Base-by-base conservation (phyloP, 1,284 basidiomycete species). In the Leccinum huronense region DNA sequence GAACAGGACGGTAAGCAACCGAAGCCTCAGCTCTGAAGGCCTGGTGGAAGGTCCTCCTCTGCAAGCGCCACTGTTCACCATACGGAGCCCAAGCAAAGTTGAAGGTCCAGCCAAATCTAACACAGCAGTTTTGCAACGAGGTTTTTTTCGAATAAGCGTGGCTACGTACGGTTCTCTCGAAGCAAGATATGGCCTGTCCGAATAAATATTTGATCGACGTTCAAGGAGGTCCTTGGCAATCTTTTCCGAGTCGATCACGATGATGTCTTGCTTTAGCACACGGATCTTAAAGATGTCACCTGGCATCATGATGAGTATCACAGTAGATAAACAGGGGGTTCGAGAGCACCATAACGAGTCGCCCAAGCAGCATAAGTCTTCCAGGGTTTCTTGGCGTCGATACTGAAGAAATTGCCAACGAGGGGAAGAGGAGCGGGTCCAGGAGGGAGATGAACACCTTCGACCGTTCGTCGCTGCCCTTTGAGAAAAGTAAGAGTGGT, bases 31-130 rank as follows among this genome's bases (percentile, higher is more conserved):
- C 62, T 48, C 68, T 61, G 38, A 76, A 76, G 16, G 66, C 55
- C 33, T 76, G 73, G 48, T 76, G 73, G 48, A 73, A 75, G 2
- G 75, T 55, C 42, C 64, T 64, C 58, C 71, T 69, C 16, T 72
- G 65, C 5, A 56, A 61, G 14, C 75, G 72, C 72, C 75, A 73
- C 7, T 30, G 30, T 38, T 70, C 63, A 5, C 69, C 69, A 14
- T 73, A 75, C 23, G 33, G 59, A 55, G 58, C 27, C 56, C 63
- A 72, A 9, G 30, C 64, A 54, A 76, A 65, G 48, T 64, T 68
- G 62, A 74, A 75, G 16, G 61, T 59, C 59, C 64, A 70, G 33
- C 72, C 72, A 61, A 59, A 75, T 13, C 72, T 75, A 33, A 36
- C 14, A 76, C 11, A 14, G 7, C 19, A 13, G 6, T 14, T 13